Conservation (phyloP, 371 early-diverging fungal species). For the Basidiobolus meristosporus region DNA sequence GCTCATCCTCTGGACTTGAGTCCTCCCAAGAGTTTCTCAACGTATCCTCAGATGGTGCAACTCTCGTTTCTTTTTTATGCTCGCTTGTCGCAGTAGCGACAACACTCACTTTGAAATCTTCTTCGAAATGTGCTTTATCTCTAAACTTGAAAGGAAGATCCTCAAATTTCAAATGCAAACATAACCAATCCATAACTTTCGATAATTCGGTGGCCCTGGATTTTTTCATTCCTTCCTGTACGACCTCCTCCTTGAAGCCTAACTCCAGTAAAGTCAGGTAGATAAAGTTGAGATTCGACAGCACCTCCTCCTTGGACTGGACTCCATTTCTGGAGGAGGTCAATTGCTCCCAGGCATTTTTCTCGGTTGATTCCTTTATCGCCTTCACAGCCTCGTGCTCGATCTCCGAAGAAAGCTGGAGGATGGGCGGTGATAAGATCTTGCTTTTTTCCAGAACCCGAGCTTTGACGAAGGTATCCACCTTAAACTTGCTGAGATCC, state of each 20-base stretch:
- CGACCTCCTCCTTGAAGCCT: slow-evolving; percentile 20
- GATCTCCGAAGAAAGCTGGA: background rate
- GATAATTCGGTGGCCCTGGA: slow-evolving; percentile 20
- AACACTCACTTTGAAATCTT: slow-evolving; percentile 8
- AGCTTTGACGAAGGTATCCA: background rate
- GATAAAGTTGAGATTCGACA: slow-evolving; percentile 23
- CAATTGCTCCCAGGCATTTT: background rate
- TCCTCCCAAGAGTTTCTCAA: too few species aligned
- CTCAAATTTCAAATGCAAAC: slow-evolving; percentile 27
- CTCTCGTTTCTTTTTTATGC: background rate
- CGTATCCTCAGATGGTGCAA: background rate
- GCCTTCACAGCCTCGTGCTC: background rate
- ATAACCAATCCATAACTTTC: slow-evolving; percentile 38
- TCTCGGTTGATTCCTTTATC: background rate
- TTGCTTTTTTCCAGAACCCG: background rate
- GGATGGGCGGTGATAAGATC: background rate
- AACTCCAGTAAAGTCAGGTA: slow-evolving; percentile 21
- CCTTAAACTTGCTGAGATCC: background rate
- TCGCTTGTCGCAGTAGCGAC: background rate
- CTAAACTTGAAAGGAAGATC: slow-evolving; percentile 30
- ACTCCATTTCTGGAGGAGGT: background rate
- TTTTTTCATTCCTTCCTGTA: slow-evolving; percentile 19
- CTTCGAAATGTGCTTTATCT: slow-evolving; percentile 30
- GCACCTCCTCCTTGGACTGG: slow-evolving; percentile 10
- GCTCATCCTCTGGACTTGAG: background rate